Conservation (phyloP, 2,329 filamentous ascomycete genomes). For the Talaromyces sp. region DNA sequence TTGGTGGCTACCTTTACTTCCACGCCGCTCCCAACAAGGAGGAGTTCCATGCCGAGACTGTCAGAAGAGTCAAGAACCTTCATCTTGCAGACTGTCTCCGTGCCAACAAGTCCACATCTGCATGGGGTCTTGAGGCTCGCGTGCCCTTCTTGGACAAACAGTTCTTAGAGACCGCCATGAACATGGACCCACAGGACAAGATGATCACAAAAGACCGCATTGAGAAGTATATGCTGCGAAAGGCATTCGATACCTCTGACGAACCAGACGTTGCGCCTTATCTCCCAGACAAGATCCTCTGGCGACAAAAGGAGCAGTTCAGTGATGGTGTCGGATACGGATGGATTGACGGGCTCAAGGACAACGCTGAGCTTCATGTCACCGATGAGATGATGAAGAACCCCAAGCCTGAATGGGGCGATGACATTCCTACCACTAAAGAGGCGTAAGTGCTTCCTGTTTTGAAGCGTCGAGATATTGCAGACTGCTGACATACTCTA, state of each 20-base stretch:
- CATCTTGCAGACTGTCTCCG: slow-evolving; percentile 94
- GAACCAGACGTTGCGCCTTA: slow-evolving; percentile 77
- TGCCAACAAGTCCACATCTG: slow-evolving; percentile 98
- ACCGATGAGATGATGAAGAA: slow-evolving; percentile 98
- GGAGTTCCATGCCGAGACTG: slow-evolving; percentile 92
- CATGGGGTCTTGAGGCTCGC: slow-evolving; percentile 95
- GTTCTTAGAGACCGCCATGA: slow-evolving; percentile 91
- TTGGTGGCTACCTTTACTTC: slow-evolving; percentile 98
- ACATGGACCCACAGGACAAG: slow-evolving; percentile 90
- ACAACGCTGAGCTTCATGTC: slow-evolving; percentile 81
- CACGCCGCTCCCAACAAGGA: slow-evolving; percentile 85
- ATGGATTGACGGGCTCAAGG: slow-evolving; percentile 97
- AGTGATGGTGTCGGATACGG: slow-evolving; percentile 97
- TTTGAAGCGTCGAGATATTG: neutral
- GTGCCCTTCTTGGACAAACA: slow-evolving; percentile 97
- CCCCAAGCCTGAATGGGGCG: slow-evolving; percentile 93
- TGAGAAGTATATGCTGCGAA: slow-evolving; percentile 97
- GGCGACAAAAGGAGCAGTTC: slow-evolving; percentile 99
- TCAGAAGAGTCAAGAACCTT: slow-evolving; percentile 91
- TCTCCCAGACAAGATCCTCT: slow-evolving; percentile 92
- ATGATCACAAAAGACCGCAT: slow-evolving; percentile 86
- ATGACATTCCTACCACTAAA: slow-evolving; percentile 90
- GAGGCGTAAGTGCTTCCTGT: slow-evolving; percentile 63
- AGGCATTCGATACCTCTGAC: slow-evolving; percentile 90
- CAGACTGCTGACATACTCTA: slow-evolving; percentile 27